phyloP scores from a whole-genome alignment of 2,329 filamentous ascomycete species.

The Penicillium italicum region DNA sequence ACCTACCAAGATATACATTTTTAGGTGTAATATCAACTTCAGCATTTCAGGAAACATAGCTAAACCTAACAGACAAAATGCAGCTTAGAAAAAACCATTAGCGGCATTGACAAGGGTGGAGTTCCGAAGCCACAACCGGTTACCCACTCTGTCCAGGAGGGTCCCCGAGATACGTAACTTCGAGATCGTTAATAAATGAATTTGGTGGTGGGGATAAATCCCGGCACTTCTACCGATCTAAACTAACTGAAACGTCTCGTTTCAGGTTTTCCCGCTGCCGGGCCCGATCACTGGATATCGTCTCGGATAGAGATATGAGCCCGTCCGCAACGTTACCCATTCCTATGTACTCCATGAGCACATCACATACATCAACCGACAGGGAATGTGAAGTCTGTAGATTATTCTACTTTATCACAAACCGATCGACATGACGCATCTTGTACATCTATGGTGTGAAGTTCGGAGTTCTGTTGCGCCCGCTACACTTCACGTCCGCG shows the following conservation, averaged over 20 bases:
- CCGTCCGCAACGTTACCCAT: not conserved
- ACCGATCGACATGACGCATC: not conserved
- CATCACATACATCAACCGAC: not conserved
- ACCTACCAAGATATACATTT: not conserved
- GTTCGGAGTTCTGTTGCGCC: not conserved
- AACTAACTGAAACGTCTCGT: not conserved
- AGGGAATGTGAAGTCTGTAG: not conserved
- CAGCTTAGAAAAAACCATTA: not conserved
- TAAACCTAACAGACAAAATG: too few species aligned
- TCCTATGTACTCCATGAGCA: not conserved
- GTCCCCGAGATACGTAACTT: not conserved
- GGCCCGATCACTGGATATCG: not conserved
- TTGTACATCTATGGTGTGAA: not conserved
- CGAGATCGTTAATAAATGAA: not conserved
- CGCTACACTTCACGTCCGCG: not conserved
- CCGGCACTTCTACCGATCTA: not conserved
- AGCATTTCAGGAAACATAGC: not conserved
- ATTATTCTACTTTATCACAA: not conserved
- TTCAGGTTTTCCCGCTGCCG: not conserved
- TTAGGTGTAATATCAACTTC: not conserved
- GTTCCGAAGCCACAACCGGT: conserved; percentile 21
- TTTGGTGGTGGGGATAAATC: not conserved
- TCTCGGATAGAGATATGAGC: conserved; percentile 6
- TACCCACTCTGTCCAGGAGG: conserved; percentile 3
- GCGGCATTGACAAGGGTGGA: conserved; percentile 4